Conservation (phyloP, 768 basidiomycete species). For the Crucibulum laeve region DNA sequence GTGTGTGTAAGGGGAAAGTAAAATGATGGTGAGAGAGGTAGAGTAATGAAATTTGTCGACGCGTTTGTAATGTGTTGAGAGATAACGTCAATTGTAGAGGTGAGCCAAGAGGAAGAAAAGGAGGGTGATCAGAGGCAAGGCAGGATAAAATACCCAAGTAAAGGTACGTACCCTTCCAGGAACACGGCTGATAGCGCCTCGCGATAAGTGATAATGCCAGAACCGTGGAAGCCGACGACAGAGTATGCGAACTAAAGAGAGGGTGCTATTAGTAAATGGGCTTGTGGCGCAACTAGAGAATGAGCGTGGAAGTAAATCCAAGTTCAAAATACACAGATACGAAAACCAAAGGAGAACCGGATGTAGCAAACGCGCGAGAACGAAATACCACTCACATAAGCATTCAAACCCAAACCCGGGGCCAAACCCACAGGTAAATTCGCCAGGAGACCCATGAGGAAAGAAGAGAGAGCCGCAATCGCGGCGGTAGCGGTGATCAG, state of each 20-base stretch:
- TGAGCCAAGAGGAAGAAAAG: too few relatives aligned
- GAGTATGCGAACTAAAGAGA: constrained; percentile 73
- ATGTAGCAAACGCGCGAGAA: not conserved
- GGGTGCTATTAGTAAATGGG: constrained; percentile 1
- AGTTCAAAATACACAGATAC: too few relatives aligned
- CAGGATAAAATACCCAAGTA: not conserved
- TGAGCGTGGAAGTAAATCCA: too few relatives aligned
- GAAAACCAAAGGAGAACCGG: not conserved
- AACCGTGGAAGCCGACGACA: constrained; percentile 81
- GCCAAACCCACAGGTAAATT: constrained; percentile 90
- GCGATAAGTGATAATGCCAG: constrained; percentile 64
- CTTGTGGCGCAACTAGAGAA: too few relatives aligned
- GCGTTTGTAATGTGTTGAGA: too few relatives aligned
- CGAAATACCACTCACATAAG: constrained; percentile 51
- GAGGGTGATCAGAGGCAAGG: too few relatives aligned
- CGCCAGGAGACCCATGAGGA: constrained; percentile 80
- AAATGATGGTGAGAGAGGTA: too few relatives aligned
- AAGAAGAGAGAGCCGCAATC: constrained; percentile 67
- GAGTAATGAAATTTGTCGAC: too few relatives aligned
- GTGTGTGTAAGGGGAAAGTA: too few relatives aligned
- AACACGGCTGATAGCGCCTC: constrained; percentile 86
- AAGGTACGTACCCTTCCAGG: constrained; percentile 65
- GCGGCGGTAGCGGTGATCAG: constrained; percentile 83
- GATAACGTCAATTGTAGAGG: too few relatives aligned
- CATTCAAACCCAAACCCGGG: constrained; percentile 80